phyloP scores from a whole-genome alignment of 345 rosid genomes.

The Syzygium aromaticum region DNA sequence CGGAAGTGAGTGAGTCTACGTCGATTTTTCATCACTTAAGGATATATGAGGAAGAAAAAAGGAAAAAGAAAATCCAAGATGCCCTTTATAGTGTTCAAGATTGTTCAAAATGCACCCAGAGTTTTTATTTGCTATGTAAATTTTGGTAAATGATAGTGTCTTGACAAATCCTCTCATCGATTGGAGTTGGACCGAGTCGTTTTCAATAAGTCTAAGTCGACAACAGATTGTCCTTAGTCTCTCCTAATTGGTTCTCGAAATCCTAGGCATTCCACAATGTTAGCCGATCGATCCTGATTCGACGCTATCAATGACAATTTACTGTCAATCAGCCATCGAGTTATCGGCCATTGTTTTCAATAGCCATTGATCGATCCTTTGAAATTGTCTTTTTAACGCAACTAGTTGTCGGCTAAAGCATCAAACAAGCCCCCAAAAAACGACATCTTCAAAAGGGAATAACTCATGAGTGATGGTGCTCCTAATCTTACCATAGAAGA shows the following conservation, averaged over 20 bases:
- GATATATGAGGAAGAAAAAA: not conserved
- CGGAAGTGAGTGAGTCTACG: no score
- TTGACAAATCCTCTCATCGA: not conserved
- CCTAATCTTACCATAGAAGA: no score
- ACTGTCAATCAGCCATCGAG: fast-evolving
- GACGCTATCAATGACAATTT: not conserved
- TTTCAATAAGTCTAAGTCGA: not conserved
- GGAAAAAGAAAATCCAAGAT: not conserved
- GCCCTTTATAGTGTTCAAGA: not conserved
- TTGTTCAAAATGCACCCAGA: not conserved
- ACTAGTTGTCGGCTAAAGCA: no score
- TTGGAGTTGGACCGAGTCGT: fast-evolving
- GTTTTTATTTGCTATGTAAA: not conserved
- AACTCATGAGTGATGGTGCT: no score
- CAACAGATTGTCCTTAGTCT: not conserved
- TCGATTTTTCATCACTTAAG: not conserved
- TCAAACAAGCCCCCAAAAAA: no score
- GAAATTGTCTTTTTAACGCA: no score
- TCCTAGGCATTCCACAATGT: fast-evolving
- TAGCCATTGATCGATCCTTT: no score
- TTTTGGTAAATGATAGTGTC: no score
- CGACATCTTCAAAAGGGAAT: no score
- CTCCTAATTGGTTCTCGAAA: fast-evolving
- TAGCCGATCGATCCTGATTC: fast-evolving
- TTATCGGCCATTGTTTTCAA: no score